Base-by-base conservation (phyloP, 495 filamentous ascomycete species). In the Xylaria nigripes region DNA sequence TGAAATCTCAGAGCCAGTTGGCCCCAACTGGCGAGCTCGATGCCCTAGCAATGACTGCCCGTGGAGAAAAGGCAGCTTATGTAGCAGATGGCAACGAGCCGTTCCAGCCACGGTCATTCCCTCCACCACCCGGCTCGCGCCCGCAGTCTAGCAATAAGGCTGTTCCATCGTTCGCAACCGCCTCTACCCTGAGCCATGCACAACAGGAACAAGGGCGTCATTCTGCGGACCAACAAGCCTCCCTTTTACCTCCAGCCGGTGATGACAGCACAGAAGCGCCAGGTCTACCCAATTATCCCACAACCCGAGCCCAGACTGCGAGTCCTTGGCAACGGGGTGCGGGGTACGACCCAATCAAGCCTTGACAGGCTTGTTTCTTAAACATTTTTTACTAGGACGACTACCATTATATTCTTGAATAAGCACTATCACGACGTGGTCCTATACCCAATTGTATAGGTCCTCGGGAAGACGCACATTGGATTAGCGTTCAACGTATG, bases 1-100 rank as follows among this genome's bases (percentile, higher is more conserved):
- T 96, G 84, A 98, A 98, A 76, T 96, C 92, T 10, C 86, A 94
- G 61, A 86, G 86, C 13, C 82, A 90, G 59, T 76, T 97, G 55
- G 87, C 79, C 30, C 68, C 73, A 9, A 72, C 71, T 16, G 92
- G 86, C 15, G 93, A 98, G 65, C 77, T 98, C 51, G 90, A 97
- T 70, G 93, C 93, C 6, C 73, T 98, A 24, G 94, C 85, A 51
- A 87, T 85, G 44, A 97, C 93, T 13, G 93, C 93, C 22, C 86
- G 93, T 51, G 91, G 90, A 44, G 88, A 93, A 54, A 92, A 90
- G 70, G 71, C 72, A 1, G 83, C 83, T 50, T 85, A 83, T 53
- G 73, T 72, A 21, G 58, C 75, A 9, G 83, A 88, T 43, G 91
- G 95, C 45, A 82, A 84, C 38, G 76, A 78, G 4, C 84, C 82